Evolutionary conservation across 2,329 filamentous ascomycete species (phyloP).

Genomic region (Penicillium italicum): DNA sequence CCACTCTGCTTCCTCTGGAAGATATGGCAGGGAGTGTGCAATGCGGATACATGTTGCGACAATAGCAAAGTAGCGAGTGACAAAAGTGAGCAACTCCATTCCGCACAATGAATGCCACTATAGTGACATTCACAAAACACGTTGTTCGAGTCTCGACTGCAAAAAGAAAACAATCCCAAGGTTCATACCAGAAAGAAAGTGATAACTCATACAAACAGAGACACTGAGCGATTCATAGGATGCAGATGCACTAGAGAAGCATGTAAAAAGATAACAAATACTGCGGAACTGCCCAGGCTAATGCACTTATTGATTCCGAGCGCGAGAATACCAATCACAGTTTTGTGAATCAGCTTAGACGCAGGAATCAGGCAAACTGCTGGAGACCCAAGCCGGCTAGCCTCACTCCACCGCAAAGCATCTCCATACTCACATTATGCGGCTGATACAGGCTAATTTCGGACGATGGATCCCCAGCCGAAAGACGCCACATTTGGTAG

Average conservation of each 20-base stretch:
- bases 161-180: neutral
- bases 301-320: neutral
- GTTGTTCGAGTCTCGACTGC: slow-evolving; percentile 3
- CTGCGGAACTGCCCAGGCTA: neutral
- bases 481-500: neutral
- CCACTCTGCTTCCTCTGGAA: slow-evolving; percentile 4
- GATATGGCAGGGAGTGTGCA: slow-evolving; percentile 7
- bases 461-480: neutral
- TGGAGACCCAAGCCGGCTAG: slow-evolving; percentile 8
- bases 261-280: slow-evolving; percentile 5
- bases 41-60: slow-evolving; percentile 2
- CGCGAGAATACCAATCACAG: neutral
- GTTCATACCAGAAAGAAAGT: neutral
- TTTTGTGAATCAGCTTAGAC: neutral
- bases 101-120: slow-evolving; percentile 6
- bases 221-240: neutral
- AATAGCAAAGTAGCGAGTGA: slow-evolving; percentile 5
- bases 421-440: neutral
- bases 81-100: slow-evolving; percentile 2
- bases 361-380: neutral
- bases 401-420: slow-evolving; percentile 1
- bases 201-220: neutral
- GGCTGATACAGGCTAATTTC: neutral
- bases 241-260: neutral
- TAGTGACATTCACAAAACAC: slow-evolving; percentile 5